Base-by-base conservation (phyloP, 805 yeast genomes). In the Yamadazyma kitorensis region DNA sequence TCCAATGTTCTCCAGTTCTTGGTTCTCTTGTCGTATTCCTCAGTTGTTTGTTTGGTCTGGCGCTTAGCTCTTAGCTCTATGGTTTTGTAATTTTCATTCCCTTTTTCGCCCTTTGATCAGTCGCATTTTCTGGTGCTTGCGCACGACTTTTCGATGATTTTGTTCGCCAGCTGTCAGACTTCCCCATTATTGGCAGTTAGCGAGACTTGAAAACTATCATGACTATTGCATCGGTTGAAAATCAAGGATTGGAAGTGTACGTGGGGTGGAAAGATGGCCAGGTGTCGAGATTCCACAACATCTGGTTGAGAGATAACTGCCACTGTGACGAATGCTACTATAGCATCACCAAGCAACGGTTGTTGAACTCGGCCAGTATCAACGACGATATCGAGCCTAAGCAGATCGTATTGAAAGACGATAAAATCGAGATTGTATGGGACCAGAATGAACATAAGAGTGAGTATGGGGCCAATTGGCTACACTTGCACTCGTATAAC, bases 271-370 rank as follows among this genome's bases (percentile, higher is more conserved):
- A 16, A 19, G 34, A 28, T 24, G 15, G 18, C 20, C 8, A 9
- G 10, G n/a, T 19, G 2, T 40, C 54, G n/a, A 45, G 33, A 16
- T 57, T 37, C 39, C 78, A 76, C 48, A 52, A 70, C 49, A 65
- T 80, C 29, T 80, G 86, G 86, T 61, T 80, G 13, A 61, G 86
- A 29, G 86, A 80, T 52, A 69, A 72, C 45, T 80, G 86, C 45
- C 81, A 71, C 41, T 80, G 84, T 43, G 54, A 58, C 8, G 43
- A 62, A 18, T 78, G 84, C 53, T 77, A 66, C 54, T 78, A 72
- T 48, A 56, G 68, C 3, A 48, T 57, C 29, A 80, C 86, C 21
- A 76, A 73, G 46, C 86, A 80, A 54, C 57, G 86, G 32, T 55
- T 79, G 16, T 62, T 76, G 30, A 74, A 79, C 46, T 72, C 82